Percentiles rank a stretch among this genome's conserved stretches.
phyloP scores from a whole-genome alignment of 495 filamentous ascomycete species.

The Tuber magnatum region DNA sequence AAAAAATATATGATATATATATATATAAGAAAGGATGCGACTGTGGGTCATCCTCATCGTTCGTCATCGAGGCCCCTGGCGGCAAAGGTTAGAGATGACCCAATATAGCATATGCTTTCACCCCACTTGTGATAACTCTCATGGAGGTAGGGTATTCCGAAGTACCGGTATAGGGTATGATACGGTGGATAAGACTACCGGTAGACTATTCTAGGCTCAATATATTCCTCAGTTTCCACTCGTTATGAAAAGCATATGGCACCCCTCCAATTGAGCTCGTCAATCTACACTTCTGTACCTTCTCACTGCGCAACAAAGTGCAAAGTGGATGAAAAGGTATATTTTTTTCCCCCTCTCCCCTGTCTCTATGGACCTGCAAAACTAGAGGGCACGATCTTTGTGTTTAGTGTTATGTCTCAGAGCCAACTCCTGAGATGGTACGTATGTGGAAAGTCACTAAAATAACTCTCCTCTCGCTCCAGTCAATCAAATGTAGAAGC shows the following conservation, averaged over 20 bases:
- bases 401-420: not conserved
- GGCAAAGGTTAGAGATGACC: not conserved
- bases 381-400: not conserved
- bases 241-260: not conserved
- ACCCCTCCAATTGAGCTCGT: not conserved
- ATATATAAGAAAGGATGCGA: not conserved
- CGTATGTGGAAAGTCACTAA: not conserved
- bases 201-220: not conserved
- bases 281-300: not conserved
- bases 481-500: not conserved
- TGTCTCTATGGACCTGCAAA: not conserved
- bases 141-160: not conserved
- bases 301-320: conserved; percentile 1
- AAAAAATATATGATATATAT: not conserved
- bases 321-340: not conserved
- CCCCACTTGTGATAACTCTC: not conserved
- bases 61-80: not conserved
- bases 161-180: not conserved
- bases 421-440: not conserved
- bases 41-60: not conserved
- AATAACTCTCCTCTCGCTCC: not conserved
- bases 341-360: not conserved
- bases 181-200: not conserved
- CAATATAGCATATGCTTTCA: not conserved
- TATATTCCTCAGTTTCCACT: not conserved